phyloP scores from a whole-genome alignment of 345 rosid genomes.

The Cardamine occulta region DNA sequence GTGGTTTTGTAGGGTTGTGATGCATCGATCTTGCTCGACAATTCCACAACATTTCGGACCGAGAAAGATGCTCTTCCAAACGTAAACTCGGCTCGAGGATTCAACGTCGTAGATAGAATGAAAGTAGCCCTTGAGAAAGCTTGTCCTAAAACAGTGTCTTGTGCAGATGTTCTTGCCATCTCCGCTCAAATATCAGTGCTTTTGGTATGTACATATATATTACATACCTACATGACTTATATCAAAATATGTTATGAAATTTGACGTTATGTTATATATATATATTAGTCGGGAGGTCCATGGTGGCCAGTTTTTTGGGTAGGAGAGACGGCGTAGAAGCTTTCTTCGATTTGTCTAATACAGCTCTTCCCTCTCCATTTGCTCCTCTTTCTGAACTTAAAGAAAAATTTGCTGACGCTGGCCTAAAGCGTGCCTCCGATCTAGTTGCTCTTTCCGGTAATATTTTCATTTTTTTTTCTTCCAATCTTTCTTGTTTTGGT shows the following conservation, averaged over 20 bases:
- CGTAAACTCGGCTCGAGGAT: conserved; percentile 62
- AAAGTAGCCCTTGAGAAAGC: conserved; percentile 51
- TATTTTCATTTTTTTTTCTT: too few relatives aligned
- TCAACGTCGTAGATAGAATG: conserved; percentile 55
- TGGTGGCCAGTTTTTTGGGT: conserved; percentile 45
- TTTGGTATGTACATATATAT: conserved; percentile 31
- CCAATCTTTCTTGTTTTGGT: background rate
- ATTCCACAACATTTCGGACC: conserved; percentile 40
- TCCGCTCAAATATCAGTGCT: conserved; percentile 50
- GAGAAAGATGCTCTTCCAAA: conserved; percentile 61
- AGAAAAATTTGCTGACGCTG: conserved; percentile 28
- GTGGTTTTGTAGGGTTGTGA: conserved; percentile 59
- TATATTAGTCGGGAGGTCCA: conserved; percentile 48
- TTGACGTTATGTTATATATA: background rate
- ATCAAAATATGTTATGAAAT: background rate
- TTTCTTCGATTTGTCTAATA: conserved; percentile 39
- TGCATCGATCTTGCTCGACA: conserved; percentile 59
- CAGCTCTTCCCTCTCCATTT: conserved; percentile 42
- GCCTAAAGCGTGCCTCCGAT: conserved; percentile 39
- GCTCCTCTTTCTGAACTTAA: conserved; percentile 33
- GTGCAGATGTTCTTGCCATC: conserved; percentile 58
- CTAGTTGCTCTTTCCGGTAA: conserved; percentile 53
- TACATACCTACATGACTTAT: background rate
- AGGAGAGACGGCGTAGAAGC: conserved; percentile 47
- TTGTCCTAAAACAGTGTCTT: conserved; percentile 57